These are phyloP conservation scores for Chlorociboria aeruginascens DNA, from an alignment of 495 filamentous ascomycete genomes.

Conservation along the genomic window DNA sequence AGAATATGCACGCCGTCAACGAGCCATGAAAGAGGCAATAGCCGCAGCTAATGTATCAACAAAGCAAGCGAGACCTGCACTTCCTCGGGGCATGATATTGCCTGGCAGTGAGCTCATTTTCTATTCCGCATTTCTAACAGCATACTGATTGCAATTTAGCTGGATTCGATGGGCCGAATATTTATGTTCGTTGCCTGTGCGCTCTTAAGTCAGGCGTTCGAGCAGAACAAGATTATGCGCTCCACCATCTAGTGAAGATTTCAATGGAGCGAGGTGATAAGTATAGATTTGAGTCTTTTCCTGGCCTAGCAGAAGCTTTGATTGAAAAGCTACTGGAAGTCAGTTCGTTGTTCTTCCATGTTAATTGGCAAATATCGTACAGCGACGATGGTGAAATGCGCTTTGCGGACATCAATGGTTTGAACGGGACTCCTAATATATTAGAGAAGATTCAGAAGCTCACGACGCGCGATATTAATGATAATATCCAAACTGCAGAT, in stretches of 20 bases:
- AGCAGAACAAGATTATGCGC: conserved; percentile 74
- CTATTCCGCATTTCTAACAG: not conserved
- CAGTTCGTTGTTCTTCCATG: conserved; percentile 61
- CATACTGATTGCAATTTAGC: conserved; percentile 22
- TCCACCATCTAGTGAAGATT: conserved; percentile 90
- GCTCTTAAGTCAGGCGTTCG: conserved; percentile 69
- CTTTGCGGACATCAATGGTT: conserved; percentile 52
- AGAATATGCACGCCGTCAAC: conserved; percentile 41
- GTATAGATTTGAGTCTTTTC: conserved; percentile 85
- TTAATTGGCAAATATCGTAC: conserved; percentile 72
- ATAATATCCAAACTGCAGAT: conserved; percentile 63
- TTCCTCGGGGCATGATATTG: conserved; percentile 32
- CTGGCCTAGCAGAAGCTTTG: conserved; percentile 78
- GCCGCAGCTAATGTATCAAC: not conserved
- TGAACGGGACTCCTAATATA: conserved; percentile 67
- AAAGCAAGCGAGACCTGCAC: too few relatives aligned
- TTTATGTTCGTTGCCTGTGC: conserved; percentile 73
- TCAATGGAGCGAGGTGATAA: conserved; percentile 91
- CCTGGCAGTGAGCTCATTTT: conserved; percentile 33
- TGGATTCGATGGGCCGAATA: conserved; percentile 63
- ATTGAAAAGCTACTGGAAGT: conserved; percentile 72
- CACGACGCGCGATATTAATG: conserved; percentile 40
- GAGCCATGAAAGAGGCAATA: conserved; percentile 7
- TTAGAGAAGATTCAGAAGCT: conserved; percentile 53
- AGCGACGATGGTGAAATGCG: conserved; percentile 39